phyloP scores from a whole-genome alignment of 805 yeast species.

The Lipomyces spencermartinsiae region DNA sequence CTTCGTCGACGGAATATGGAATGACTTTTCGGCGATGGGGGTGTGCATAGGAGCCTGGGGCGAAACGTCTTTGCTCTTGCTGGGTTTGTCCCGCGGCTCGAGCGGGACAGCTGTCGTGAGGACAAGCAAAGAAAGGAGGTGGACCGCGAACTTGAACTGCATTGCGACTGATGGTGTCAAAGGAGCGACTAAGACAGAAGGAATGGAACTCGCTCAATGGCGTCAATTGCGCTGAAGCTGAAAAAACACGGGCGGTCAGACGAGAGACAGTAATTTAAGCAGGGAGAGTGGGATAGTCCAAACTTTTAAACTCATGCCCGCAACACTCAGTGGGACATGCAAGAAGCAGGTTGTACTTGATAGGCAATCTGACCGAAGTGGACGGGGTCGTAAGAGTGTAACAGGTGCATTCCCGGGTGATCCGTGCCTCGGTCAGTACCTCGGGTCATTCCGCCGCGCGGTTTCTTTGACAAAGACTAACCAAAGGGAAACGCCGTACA shows the following conservation, averaged over 20 bases:
- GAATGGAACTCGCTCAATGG: background rate
- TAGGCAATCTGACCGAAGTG: background rate
- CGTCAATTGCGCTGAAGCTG: background rate
- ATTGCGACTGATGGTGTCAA: background rate
- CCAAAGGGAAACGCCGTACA: background rate
- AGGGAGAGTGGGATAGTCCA: too few relatives aligned
- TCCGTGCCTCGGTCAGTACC: background rate
- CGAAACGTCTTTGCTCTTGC: background rate
- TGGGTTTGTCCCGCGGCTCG: background rate
- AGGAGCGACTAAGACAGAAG: background rate
- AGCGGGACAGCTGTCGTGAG: background rate
- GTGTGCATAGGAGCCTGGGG: background rate
- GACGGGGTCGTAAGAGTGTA: background rate
- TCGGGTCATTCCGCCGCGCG: background rate
- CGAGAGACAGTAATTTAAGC: too few relatives aligned
- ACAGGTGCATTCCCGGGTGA: background rate
- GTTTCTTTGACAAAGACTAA: background rate
- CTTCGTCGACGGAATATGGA: background rate
- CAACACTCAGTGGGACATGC: background rate
- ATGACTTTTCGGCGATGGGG: background rate
- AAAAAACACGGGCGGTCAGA: background rate
- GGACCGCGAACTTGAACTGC: background rate
- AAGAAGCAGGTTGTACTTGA: background rate
- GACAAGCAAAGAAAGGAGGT: background rate
- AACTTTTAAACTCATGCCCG: too few relatives aligned